Conservation (phyloP, 257 asterid genomes). For the Eucommia ulmoides region DNA sequence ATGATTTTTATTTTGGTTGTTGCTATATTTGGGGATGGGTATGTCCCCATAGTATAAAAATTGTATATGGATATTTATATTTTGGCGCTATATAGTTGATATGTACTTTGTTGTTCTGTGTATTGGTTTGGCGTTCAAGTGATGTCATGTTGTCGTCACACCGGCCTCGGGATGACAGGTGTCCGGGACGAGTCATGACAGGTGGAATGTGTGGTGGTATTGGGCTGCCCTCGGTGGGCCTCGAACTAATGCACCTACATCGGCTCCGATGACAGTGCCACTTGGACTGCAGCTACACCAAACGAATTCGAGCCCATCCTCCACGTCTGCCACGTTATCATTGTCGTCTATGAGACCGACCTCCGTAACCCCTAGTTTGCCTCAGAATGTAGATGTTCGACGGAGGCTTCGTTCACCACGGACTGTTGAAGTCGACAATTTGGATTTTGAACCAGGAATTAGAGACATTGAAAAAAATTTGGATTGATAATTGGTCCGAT, state of each 20-base stretch:
- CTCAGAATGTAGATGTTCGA: constrained; percentile 89
- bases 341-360: constrained; percentile 80
- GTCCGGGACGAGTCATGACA: too few relatives aligned
- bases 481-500: constrained; percentile 66
- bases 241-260: constrained; percentile 96
- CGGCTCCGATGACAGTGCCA: constrained; percentile 82
- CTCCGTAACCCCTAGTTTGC: constrained; percentile 47
- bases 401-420: constrained; percentile 91
- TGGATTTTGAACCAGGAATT: constrained; percentile 72
- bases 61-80: too few relatives aligned
- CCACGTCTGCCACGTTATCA: constrained; percentile 61
- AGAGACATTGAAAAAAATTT: constrained; percentile 42
- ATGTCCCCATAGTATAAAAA: too few relatives aligned
- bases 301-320: constrained; percentile 77
- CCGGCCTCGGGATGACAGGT: too few relatives aligned
- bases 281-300: constrained; percentile 65
- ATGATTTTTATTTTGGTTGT: too few relatives aligned
- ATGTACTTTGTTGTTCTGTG: too few relatives aligned
- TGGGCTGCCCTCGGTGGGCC: constrained; percentile 88
- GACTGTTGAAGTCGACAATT: constrained; percentile 69
- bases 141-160: too few relatives aligned
- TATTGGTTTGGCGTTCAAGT: too few relatives aligned
- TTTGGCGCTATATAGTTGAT: too few relatives aligned
- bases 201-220: constrained; percentile 53
- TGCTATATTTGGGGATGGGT: too few relatives aligned